A percentile compares a stretch with the other conserved stretches of the same genome.
These are phyloP conservation scores for Desmodesmus armatus DNA, from an alignment of 139 green algal genomes.

Conservation along the genomic window DNA sequence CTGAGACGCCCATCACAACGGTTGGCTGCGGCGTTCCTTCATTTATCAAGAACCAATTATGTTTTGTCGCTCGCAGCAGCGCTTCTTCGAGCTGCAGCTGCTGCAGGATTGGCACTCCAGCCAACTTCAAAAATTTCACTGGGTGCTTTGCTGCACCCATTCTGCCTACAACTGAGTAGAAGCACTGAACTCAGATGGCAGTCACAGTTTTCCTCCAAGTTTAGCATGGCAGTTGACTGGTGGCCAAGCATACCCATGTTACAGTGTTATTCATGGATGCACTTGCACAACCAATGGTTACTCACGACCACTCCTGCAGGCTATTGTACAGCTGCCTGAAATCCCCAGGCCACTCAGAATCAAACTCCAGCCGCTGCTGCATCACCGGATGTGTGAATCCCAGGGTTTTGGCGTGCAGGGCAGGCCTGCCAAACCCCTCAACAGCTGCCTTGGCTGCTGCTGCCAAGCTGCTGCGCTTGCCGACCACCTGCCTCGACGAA, in stretches of 20 bases:
- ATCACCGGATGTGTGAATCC: slow-evolving; percentile 82
- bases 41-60: slow-evolving; percentile 93
- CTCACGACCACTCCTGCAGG: background rate
- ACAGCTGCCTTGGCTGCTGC: slow-evolving; percentile 29
- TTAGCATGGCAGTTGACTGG: no score
- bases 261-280: no score
- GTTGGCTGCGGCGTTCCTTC: slow-evolving; percentile 75
- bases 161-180: no score
- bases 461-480: slow-evolving; percentile 34
- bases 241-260: no score
- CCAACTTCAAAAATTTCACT: no score
- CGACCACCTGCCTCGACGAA: slow-evolving; percentile 23
- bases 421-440: slow-evolving; percentile 67
- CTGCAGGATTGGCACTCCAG: slow-evolving; percentile 68
- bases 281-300: no score
- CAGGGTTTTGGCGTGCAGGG: slow-evolving; percentile 87
- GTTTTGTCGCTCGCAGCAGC: slow-evolving; percentile 70
- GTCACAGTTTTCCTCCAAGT: no score
- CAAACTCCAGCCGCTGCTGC: slow-evolving; percentile 74
- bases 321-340: slow-evolving; percentile 51
- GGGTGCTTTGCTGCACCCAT: no score
- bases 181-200: no score
- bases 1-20: slow-evolving; percentile 94
- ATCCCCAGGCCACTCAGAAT: slow-evolving; percentile 73
- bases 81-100: slow-evolving; percentile 92